Conservation (phyloP, 805 yeast species). For the Lipomyces sp. region DNA sequence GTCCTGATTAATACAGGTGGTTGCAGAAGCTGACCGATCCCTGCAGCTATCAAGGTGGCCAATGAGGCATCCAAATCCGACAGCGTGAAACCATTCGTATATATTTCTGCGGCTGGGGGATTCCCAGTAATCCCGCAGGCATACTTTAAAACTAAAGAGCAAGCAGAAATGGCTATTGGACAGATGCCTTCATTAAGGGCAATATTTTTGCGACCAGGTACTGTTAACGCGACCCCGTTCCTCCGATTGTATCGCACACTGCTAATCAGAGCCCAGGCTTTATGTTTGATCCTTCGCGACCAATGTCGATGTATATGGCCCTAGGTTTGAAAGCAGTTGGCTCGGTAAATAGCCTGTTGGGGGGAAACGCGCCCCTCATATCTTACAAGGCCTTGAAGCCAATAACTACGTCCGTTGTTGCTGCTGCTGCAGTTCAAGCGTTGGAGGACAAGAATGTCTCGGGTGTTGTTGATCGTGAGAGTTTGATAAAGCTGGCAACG, state of each 20-base stretch:
- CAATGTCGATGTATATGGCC: constrained; percentile 29
- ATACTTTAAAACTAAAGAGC: constrained; percentile 27
- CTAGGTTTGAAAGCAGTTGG: constrained; percentile 24
- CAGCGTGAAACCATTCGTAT: constrained; percentile 24
- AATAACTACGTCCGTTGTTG: constrained; percentile 29
- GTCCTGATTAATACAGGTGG: not conserved
- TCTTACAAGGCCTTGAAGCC: constrained; percentile 25
- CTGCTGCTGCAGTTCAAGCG: constrained; percentile 36
- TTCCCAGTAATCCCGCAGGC: constrained; percentile 30
- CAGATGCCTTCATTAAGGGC: constrained; percentile 23
- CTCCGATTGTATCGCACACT: not conserved
- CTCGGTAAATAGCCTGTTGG: constrained; percentile 26
- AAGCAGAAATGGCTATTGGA: constrained; percentile 27
- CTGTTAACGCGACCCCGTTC: not conserved
- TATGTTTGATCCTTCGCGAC: constrained; percentile 31
- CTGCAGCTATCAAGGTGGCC: constrained; percentile 26
- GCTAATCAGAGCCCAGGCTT: constrained; percentile 18
- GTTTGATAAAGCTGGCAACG: constrained; percentile 21
- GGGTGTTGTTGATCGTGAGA: constrained; percentile 24
- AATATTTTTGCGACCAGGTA: constrained; percentile 32
- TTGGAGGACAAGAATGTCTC: constrained; percentile 22
- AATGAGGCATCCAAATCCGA: constrained; percentile 23
- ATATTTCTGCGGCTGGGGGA: constrained; percentile 31
- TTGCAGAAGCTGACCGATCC: not conserved
- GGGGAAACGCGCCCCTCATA: constrained; percentile 30